Base-by-base conservation (phyloP, 306 rosid genomes). In the Quercus alba region DNA sequence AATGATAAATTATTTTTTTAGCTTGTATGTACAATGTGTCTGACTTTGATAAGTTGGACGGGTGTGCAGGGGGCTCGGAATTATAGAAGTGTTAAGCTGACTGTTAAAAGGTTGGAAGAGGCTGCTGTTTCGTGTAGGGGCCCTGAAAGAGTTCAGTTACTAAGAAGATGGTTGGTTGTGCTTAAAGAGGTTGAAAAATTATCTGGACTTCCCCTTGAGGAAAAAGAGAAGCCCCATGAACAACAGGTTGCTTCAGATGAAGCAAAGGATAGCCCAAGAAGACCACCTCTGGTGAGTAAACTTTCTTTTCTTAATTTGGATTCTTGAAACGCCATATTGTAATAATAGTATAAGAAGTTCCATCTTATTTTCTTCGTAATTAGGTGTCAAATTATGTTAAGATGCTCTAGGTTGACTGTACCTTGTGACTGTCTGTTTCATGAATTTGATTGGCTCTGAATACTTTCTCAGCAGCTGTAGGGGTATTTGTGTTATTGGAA, bases 151-250 rank as follows among this genome's bases (percentile, higher is more conserved):
- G 86, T 81, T 56, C 88, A 85, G 82, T 84, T 96, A 88, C 87
- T 96, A 84, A 89, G 82, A 75, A 82, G 99, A 80, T 96, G 99
- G 99, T 84, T 96, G 85, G 78, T 84, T 67, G 90, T 93, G 69
- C 99, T 96, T 46, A 85, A 86, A 83, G 99, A 96, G 83, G 70
- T 91, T 59, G 93, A 91, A 58, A 93, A 84, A 33, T 74, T 85
- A 46, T 82, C 89, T 33, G 88, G 61, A 54, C 88, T 61, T 20
- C 35, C 75, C 5, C 75, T 23, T 38, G 97, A 91, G n/a, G 94
- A 84, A 63, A 91, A 86, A 75, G 90, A 84, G 78, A 88, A 69
- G 79, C 79, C 88, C 49, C 80, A 77, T n/a, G 91, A 91, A 81
- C 87, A 93, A 58, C 84, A 85, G 72, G 78, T 81, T 76, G 85